These are phyloP conservation scores for Aspergillus pseudotamarii DNA, from an alignment of 2,329 filamentous ascomycete genomes.

Conservation along the genomic window DNA sequence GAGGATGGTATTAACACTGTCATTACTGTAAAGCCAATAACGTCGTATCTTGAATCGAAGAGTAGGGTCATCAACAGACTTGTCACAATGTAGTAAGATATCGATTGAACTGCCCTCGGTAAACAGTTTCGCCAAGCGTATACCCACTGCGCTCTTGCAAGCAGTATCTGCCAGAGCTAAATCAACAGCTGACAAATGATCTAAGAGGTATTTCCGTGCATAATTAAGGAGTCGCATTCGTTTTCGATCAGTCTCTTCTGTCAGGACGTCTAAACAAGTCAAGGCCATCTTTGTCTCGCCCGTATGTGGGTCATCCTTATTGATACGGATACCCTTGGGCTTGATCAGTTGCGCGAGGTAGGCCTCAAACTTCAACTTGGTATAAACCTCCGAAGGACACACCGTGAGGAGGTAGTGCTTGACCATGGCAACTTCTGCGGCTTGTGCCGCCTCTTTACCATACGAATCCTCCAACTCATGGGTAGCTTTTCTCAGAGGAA, in stretches of 20 bases:
- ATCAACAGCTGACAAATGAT: constrained; percentile 26
- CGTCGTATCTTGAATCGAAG: constrained; percentile 18
- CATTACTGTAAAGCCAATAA: constrained; percentile 23
- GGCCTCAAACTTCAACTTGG: constrained; percentile 30
- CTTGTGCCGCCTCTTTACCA: not conserved
- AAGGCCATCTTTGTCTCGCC: constrained; percentile 21
- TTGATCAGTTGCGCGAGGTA: constrained; percentile 27
- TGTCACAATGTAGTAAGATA: constrained; percentile 20
- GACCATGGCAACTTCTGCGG: constrained; percentile 26
- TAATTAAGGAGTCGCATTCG: constrained; percentile 15
- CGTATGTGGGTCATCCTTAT: constrained; percentile 26
- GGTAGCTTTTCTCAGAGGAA: constrained; percentile 2
- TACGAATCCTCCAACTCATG: not conserved
- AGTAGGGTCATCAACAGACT: constrained; percentile 1
- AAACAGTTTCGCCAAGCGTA: constrained; percentile 25
- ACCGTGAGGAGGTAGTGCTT: constrained; percentile 28
- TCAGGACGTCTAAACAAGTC: constrained; percentile 20
- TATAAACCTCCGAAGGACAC: constrained; percentile 26
- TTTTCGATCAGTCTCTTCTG: constrained; percentile 14
- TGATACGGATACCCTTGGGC: constrained; percentile 22
- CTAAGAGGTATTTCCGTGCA: constrained; percentile 17
- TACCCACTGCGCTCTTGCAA: constrained; percentile 25
- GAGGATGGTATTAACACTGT: constrained; percentile 15
- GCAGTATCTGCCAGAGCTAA: constrained; percentile 24
- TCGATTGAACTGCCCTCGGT: constrained; percentile 21